Conservation (phyloP, 768 basidiomycete genomes). For the Hirschioporus abietinus region DNA sequence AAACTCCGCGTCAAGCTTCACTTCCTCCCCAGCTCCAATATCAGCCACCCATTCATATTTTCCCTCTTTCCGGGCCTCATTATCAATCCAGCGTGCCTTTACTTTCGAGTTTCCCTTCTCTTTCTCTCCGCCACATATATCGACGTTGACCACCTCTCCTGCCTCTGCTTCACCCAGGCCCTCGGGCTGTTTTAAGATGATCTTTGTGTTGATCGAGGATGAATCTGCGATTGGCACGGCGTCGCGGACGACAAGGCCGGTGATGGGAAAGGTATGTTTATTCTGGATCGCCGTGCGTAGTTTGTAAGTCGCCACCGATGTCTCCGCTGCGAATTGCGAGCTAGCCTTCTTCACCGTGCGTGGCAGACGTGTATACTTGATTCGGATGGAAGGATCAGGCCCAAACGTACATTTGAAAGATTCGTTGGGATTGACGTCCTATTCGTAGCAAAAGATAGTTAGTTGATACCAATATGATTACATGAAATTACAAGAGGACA, state of each 20-base stretch:
- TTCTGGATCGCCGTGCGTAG: conserved; percentile 18
- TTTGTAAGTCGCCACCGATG: conserved; percentile 28
- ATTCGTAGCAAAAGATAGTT: neutral
- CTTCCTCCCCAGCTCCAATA: conserved; percentile 19
- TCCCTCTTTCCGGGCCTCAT: conserved; percentile 9
- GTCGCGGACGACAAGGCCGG: conserved; percentile 26
- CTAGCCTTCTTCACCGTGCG: conserved; percentile 40
- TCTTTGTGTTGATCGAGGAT: conserved; percentile 17
- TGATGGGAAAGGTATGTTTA: conserved; percentile 41
- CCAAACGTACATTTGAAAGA: conserved; percentile 54
- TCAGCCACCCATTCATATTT: conserved; percentile 25
- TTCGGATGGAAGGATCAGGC: conserved; percentile 23
- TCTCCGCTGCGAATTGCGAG: conserved; percentile 26
- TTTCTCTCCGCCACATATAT: conserved; percentile 20
- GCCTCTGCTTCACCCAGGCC: conserved; percentile 20
- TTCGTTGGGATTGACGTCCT: conserved; percentile 47
- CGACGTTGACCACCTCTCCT: conserved; percentile 11
- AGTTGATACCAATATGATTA: no score
- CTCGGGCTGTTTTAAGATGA: conserved; percentile 22
- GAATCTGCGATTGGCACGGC: conserved; percentile 20
- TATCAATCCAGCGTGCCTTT: conserved; percentile 14
- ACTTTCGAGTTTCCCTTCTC: conserved; percentile 16
- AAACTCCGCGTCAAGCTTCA: conserved; percentile 24
- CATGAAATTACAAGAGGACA: conserved; percentile 6
- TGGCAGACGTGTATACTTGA: conserved; percentile 42